Conservation (phyloP, 352 stramenopile genomes). For the Achlya hypogyna region DNA sequence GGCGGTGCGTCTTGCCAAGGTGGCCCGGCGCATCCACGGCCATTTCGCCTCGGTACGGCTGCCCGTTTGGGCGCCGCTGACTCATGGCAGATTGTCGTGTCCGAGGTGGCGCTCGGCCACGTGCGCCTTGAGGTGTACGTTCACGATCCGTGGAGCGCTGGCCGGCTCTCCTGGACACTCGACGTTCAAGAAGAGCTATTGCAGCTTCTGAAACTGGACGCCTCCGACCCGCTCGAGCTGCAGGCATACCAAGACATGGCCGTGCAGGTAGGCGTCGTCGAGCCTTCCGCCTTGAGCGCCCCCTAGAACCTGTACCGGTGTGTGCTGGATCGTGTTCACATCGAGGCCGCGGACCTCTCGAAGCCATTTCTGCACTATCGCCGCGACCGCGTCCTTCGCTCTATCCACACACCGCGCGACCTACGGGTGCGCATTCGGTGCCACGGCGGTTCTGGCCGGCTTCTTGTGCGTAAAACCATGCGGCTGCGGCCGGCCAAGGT, state of each 20-base stretch:
- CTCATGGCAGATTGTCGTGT: conserved; percentile 8
- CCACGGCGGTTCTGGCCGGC: conserved; percentile 11
- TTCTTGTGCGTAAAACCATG: conserved; percentile 8
- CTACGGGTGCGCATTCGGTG: conserved; percentile 4
- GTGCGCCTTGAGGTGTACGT: conserved; percentile 7
- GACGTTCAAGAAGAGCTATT: conserved; percentile 8
- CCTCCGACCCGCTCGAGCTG: conserved; percentile 12
- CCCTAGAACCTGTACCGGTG: conserved; percentile 8
- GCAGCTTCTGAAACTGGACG: conserved; percentile 15
- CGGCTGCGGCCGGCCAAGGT: neutral
- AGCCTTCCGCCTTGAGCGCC: neutral
- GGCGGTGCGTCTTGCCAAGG: neutral
- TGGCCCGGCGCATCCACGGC: conserved; percentile 5
- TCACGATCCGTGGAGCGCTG: conserved; percentile 12
- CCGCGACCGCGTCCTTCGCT: neutral
- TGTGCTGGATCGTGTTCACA: conserved; percentile 17
- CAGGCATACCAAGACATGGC: conserved; percentile 6
- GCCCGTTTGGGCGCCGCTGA: neutral
- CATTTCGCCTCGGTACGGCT: conserved; percentile 14
- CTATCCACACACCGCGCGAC: neutral
- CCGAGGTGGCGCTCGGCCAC: conserved; percentile 16
- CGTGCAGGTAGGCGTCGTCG: conserved; percentile 14
- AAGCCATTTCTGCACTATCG: conserved; percentile 1
- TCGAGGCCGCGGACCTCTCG: neutral
- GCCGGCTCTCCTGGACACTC: neutral